These are phyloP conservation scores for Neurospora sp. DNA, from an alignment of 495 filamentous ascomycete genomes.

Conservation along the genomic window DNA sequence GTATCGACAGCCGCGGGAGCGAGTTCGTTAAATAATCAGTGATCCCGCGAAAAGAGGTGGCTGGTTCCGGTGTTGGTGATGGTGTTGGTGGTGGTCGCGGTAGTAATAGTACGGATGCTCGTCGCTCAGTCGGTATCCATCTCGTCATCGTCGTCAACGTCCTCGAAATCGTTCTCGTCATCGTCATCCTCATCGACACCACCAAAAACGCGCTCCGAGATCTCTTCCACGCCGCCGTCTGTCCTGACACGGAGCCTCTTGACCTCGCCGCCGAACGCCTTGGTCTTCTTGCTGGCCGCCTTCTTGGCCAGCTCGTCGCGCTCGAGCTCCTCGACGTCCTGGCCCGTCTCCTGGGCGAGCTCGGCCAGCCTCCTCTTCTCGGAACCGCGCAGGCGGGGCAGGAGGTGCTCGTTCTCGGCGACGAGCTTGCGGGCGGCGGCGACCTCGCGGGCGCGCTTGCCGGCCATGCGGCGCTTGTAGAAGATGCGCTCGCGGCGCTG, in stretches of 20 bases:
- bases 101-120: background rate
- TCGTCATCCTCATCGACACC: slow-evolving; percentile 25
- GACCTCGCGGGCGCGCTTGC: slow-evolving; percentile 71
- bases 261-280: slow-evolving; percentile 50
- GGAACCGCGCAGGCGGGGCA: slow-evolving; percentile 51
- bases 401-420: slow-evolving; percentile 79
- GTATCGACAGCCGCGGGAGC: background rate
- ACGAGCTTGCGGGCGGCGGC: slow-evolving; percentile 79
- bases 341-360: slow-evolving; percentile 39
- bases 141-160: slow-evolving; percentile 32
- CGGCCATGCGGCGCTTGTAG: slow-evolving; percentile 85
- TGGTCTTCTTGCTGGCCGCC: slow-evolving; percentile 29
- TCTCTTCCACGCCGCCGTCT: slow-evolving; percentile 54
- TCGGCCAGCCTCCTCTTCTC: slow-evolving; percentile 42
- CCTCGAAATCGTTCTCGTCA: slow-evolving; percentile 44
- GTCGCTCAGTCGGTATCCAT: slow-evolving; percentile 60
- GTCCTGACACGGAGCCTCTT: slow-evolving; percentile 52
- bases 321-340: slow-evolving; percentile 46
- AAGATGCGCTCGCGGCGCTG: slow-evolving; percentile 73
- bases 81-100: background rate
- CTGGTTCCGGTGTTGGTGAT: background rate
- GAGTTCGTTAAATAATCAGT: background rate
- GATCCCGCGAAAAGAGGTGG: background rate
- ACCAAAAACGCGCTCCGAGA: slow-evolving; percentile 20
- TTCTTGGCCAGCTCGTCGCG: slow-evolving; percentile 20